Evolutionary conservation across 176 grass and related monocot genomes (phyloP).

Genomic region (Triticum dicoccoides): DNA sequence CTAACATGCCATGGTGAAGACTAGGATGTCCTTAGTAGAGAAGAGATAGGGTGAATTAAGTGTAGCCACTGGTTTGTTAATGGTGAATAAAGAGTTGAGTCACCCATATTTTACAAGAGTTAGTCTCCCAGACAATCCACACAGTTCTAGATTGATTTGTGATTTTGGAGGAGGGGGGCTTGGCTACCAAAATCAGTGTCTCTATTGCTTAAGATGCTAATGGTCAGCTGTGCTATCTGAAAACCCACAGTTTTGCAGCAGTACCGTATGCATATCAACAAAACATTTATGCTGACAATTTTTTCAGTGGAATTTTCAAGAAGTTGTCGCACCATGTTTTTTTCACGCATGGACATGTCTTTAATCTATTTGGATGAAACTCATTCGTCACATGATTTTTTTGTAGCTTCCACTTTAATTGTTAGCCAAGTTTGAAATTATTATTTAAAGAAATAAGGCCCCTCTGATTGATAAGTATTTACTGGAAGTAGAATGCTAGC

Average conservation of each 20-base stretch:
- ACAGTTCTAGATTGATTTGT: not conserved
- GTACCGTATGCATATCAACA: not conserved
- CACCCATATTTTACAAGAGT: not conserved
- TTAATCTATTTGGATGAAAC: not conserved
- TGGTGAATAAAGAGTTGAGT: not conserved
- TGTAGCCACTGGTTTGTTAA: not conserved
- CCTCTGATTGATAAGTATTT: not conserved
- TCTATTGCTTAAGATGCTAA: not conserved
- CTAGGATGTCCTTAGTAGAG: too few relatives aligned
- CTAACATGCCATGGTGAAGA: too few relatives aligned
- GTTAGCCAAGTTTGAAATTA: not conserved
- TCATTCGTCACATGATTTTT: not conserved
- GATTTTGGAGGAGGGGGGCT: not conserved
- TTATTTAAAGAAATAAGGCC: not conserved
- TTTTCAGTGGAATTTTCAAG: not conserved
- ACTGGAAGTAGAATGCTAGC: not conserved
- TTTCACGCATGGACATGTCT: not conserved
- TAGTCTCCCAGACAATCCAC: not conserved
- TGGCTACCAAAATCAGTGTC: slow-evolving; percentile 2
- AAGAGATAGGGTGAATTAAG: too few relatives aligned
- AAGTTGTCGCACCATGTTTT: not conserved
- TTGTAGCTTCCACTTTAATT: not conserved
- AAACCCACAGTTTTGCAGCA: not conserved
- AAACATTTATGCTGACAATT: not conserved
- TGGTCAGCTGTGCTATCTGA: not conserved